Base-by-base conservation (phyloP, 768 basidiomycete species). In the Hemileccinum impolitum region DNA sequence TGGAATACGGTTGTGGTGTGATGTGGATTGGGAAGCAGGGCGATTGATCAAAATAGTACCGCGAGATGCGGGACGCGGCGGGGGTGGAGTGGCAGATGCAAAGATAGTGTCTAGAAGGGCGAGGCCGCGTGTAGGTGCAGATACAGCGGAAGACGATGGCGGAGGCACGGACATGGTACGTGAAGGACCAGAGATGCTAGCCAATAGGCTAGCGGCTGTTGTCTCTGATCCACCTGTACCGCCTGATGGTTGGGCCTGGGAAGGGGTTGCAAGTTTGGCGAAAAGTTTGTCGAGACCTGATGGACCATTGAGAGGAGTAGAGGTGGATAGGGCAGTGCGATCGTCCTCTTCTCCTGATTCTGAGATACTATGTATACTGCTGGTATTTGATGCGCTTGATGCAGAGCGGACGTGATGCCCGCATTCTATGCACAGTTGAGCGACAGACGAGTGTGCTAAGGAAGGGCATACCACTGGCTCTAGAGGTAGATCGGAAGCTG, bases 81-180 rank as follows among this genome's bases (percentile, higher is more conserved):
- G 62, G 12, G 67, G 58, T 19, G 65, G 64, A 14, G 65, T 68
- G 6, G 81, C 87, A 6, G 87, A 90, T 3, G 87, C 87, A 61
- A 90, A 90, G 36, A 90, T 86, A 12, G 79, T 75, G 54, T 85
- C 74, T 14, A 90, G 70, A 28, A 90, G 72, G 15, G 78, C 70
- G 41, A 78, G 71, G 6, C 87, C 84, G n/a, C 78, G 77, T 34
- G 67, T 59, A 19, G 69, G 63, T 36, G 63, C 50, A 31, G 53
- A 45, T 48, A 43, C 43, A 47, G 61, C 41, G 6, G 70, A 55
- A 25, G 71, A 66, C 35, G 66, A 59, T 6, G 45, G 45, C 28
- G 64, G 64, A 15, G 63, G 62, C 17, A 58, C 56, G 43, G 66
- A 58, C 51, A 54, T 67, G 32, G 64, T 54, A 21, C 68, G 59